phyloP scores from a whole-genome alignment of 441 rosid species.

The Corymbia calophylla region DNA sequence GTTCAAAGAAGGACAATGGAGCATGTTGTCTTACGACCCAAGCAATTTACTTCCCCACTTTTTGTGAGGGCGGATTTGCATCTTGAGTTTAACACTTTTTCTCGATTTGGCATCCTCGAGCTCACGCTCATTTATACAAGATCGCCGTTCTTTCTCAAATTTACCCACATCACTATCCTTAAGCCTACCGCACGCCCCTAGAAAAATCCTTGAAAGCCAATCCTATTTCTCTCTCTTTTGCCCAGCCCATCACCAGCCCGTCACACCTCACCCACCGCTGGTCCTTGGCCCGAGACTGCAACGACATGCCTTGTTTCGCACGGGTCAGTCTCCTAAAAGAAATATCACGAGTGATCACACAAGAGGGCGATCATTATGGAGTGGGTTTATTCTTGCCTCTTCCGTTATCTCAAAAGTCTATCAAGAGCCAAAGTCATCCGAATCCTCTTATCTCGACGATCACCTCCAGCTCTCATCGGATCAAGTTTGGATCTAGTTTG shows the following conservation, averaged over 20 bases:
- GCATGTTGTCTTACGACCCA: not conserved
- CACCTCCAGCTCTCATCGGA: accelerated
- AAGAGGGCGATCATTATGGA: accelerated
- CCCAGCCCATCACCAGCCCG: not conserved
- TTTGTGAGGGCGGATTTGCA: not conserved
- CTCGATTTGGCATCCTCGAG: not conserved
- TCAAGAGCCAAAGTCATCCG: not conserved
- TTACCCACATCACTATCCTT: not conserved
- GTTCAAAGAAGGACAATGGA: not conserved
- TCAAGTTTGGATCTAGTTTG: accelerated
- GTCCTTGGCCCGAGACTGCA: not conserved
- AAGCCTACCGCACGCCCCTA: not conserved
- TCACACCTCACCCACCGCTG: not conserved
- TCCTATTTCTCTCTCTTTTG: not conserved
- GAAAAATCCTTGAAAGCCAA: not conserved
- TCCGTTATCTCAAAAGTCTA: accelerated
- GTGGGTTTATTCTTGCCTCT: not conserved
- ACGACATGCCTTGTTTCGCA: not conserved
- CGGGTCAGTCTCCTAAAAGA: not conserved
- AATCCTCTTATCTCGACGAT: not conserved
- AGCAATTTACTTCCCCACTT: not conserved
- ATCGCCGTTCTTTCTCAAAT: not conserved
- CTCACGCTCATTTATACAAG: not conserved
- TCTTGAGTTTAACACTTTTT: not conserved
- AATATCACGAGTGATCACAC: not conserved